Percentiles rank a stretch among this genome's conserved stretches.
Evolutionary conservation across 176 grass and related monocot species (phyloP).

Genomic region (Rhynchospora breviuscula): DNA sequence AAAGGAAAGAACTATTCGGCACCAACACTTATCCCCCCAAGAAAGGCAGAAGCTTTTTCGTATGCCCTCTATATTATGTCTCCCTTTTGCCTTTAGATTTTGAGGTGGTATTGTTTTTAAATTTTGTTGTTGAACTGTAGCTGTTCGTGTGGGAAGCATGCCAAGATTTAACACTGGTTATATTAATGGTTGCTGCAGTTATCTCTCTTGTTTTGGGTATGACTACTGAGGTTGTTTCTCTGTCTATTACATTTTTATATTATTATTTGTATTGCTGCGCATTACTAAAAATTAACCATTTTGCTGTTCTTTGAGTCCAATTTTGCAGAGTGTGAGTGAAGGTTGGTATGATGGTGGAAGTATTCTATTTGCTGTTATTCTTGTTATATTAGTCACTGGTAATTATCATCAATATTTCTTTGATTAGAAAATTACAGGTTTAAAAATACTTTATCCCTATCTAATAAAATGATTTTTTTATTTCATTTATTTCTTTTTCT

Average conservation of each 20-base stretch:
- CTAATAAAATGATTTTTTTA: not conserved
- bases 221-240: slow-evolving; percentile 68
- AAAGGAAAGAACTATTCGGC: slow-evolving; percentile 50
- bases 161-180: slow-evolving; percentile 87
- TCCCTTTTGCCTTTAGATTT: slow-evolving; percentile 12
- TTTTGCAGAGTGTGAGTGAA: slow-evolving; percentile 64
- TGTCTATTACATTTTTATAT: slow-evolving; percentile 16
- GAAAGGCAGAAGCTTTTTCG: slow-evolving; percentile 54
- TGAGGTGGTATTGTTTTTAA: slow-evolving; percentile 22
- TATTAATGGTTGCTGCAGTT: slow-evolving; percentile 83
- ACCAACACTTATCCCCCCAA: slow-evolving; percentile 76
- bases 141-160: slow-evolving; percentile 83
- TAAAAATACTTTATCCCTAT: not conserved
- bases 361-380: slow-evolving; percentile 89
- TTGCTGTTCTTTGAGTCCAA: slow-evolving; percentile 8
- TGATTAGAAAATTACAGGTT: slow-evolving; percentile 11
- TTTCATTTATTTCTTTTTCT: slow-evolving; percentile 20
- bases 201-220: slow-evolving; percentile 87
- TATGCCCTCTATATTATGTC: not conserved
- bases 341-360: slow-evolving; percentile 99
- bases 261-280: not conserved
- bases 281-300: slow-evolving; percentile 4
- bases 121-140: slow-evolving; percentile 42
- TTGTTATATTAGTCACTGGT: slow-evolving; percentile 96
- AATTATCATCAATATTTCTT: slow-evolving; percentile 25